A percentile compares a stretch with the other conserved stretches of the same genome.
Conservation (phyloP, 164 flowering plant species). For the Nelumbo lutea region DNA sequence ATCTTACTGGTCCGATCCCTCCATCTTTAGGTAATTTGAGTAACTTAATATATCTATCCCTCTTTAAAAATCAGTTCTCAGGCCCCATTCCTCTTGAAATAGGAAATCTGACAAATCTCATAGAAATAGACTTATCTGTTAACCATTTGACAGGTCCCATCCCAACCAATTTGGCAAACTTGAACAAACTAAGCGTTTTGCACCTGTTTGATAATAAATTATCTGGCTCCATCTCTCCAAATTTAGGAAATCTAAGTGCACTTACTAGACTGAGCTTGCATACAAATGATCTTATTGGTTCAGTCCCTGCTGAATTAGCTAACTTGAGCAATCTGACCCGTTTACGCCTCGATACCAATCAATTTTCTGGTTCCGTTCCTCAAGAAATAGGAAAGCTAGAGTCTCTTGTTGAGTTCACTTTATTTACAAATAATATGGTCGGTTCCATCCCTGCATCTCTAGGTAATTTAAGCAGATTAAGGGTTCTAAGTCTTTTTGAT, state of each 20-base stretch:
- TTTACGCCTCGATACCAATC: no score
- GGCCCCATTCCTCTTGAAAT: conserved; percentile 20
- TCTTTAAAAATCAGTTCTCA: conserved; percentile 11
- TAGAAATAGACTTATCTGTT: conserved; percentile 2
- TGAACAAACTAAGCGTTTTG: conserved; percentile 2
- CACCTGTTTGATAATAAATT: conserved; percentile 5
- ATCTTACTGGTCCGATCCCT: no score
- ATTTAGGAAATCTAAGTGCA: no score
- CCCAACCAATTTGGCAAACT: conserved; percentile 15
- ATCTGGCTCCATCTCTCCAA: not conserved
- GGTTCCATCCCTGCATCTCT: no score
- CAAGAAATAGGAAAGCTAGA: no score
- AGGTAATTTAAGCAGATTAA: no score
- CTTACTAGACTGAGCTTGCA: no score
- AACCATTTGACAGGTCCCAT: conserved; percentile 16
- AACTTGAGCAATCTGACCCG: not conserved
- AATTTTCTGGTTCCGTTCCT: no score
- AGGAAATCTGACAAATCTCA: conserved; percentile 14
- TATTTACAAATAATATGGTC: no score
- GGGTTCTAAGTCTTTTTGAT: not conserved
- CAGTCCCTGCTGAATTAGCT: conserved; percentile 17
- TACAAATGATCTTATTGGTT: not conserved
- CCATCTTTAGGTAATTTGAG: no score
- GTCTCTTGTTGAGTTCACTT: no score
- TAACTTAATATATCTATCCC: not conserved